A percentile compares a stretch with the other conserved stretches of the same genome.
Evolutionary conservation across 371 early-diverging fungal species (phyloP).

Genomic region (Umbelopsis sp.): DNA sequence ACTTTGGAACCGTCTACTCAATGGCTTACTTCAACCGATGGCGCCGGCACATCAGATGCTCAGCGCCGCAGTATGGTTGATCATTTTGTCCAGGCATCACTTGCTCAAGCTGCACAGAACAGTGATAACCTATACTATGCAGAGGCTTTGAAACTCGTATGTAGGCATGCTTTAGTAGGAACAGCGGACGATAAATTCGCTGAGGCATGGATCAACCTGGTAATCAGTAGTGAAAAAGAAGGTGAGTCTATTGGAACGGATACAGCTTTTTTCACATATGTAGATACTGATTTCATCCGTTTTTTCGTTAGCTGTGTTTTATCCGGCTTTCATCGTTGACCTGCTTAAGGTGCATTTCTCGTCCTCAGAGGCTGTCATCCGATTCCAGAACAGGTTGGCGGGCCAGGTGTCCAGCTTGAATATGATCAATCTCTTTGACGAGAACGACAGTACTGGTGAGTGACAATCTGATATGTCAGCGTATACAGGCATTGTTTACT

Average conservation of each 20-base stretch:
- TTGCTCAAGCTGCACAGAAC: not conserved
- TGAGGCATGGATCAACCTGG: not conserved
- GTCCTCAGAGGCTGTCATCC: not conserved
- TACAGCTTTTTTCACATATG: not conserved
- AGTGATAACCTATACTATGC: not conserved
- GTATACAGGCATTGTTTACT: no score
- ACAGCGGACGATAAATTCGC: not conserved
- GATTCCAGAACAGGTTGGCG: not conserved
- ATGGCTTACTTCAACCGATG: not conserved
- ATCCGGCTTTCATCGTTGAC: not conserved
- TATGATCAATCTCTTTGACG: not conserved
- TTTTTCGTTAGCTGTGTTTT: not conserved
- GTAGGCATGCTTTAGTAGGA: not conserved
- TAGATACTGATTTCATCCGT: not conserved
- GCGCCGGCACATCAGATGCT: no score
- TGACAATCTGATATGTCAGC: not conserved
- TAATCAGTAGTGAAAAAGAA: not conserved
- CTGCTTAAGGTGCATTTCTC: not conserved
- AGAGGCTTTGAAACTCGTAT: not conserved
- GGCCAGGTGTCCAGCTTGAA: not conserved
- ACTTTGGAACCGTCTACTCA: not conserved
- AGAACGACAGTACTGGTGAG: not conserved
- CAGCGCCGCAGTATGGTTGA: no score
- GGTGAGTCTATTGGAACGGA: not conserved
- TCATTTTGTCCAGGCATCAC: not conserved